Percentiles rank a stretch among this genome's conserved stretches.
These are phyloP conservation scores for Sindora glabra DNA, from an alignment of 306 rosid species.

Conservation along the genomic window DNA sequence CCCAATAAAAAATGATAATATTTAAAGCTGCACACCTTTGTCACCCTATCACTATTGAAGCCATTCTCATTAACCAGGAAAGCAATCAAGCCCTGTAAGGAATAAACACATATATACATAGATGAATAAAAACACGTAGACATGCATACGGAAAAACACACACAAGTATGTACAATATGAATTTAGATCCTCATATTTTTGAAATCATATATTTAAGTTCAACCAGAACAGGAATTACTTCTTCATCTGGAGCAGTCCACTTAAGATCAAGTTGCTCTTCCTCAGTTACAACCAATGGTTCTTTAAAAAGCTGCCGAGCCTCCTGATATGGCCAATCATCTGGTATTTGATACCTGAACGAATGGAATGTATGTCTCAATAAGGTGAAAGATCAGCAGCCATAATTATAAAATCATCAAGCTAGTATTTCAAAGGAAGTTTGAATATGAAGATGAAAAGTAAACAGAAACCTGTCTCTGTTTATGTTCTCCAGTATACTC, in stretches of 20 bases:
- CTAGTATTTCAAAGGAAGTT: background rate
- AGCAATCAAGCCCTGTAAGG: constrained; percentile 62
- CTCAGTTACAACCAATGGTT: constrained; percentile 57
- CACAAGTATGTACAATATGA: background rate
- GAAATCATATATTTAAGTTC: constrained; percentile 11
- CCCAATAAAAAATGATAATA: background rate
- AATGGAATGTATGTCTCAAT: background rate
- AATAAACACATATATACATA: too few species aligned
- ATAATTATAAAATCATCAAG: constrained; percentile 8
- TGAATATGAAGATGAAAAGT: background rate
- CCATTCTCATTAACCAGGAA: constrained; percentile 94
- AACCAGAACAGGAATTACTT: constrained; percentile 41
- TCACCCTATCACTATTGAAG: constrained; percentile 81
- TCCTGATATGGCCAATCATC: constrained; percentile 89
- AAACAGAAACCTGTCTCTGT: constrained; percentile 71
- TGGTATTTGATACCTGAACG: constrained; percentile 80
- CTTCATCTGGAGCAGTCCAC: constrained; percentile 95
- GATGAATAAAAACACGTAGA: too few species aligned
- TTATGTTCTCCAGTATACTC: constrained; percentile 72
- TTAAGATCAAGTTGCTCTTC: constrained; percentile 69
- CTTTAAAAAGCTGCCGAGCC: constrained; percentile 84
- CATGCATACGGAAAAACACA: constrained; percentile 3
- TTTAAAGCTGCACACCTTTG: constrained; percentile 51
- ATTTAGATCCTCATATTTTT: background rate
- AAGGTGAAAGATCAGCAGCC: background rate